These are phyloP conservation scores for Cyberlindnera saturnus DNA, from an alignment of 805 yeast genomes.

Conservation along the genomic window DNA sequence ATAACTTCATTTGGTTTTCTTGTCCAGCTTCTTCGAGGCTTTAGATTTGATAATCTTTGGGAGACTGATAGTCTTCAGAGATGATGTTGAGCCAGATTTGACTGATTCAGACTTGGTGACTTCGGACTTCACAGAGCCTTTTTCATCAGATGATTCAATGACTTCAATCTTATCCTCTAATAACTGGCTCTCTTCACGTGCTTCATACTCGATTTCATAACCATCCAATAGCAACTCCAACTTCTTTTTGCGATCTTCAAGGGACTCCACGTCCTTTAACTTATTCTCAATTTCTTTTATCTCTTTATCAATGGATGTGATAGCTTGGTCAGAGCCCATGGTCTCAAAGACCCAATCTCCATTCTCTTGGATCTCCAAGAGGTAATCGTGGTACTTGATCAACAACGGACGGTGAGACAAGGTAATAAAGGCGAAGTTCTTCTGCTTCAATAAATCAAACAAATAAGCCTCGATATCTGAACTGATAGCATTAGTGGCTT, in stretches of 20 bases:
- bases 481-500: constrained; percentile 89
- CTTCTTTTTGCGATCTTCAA: constrained; percentile 56
- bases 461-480: constrained; percentile 85
- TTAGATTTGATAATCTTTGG: not conserved
- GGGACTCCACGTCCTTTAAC: constrained; percentile 48
- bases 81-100: not conserved
- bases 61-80: not conserved
- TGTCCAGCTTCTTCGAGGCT: not conserved
- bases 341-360: constrained; percentile 58
- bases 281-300: constrained; percentile 60
- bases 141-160: not conserved
- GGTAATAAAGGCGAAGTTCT: constrained; percentile 72
- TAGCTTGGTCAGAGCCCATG: constrained; percentile 58
- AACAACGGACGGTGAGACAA: constrained; percentile 79
- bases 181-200: constrained; percentile 1
- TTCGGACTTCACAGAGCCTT: not conserved
- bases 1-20: not conserved
- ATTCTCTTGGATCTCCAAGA: constrained; percentile 60
- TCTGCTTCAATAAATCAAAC: constrained; percentile 66
- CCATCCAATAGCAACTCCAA: constrained; percentile 36
- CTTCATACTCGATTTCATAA: constrained; percentile 7
- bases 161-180: constrained; percentile 4
- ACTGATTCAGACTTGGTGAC: not conserved
- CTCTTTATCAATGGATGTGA: constrained; percentile 67
- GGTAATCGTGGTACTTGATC: constrained; percentile 76